These are phyloP conservation scores for Misopates orontium DNA, from an alignment of 257 asterid species.

Conservation along the genomic window DNA sequence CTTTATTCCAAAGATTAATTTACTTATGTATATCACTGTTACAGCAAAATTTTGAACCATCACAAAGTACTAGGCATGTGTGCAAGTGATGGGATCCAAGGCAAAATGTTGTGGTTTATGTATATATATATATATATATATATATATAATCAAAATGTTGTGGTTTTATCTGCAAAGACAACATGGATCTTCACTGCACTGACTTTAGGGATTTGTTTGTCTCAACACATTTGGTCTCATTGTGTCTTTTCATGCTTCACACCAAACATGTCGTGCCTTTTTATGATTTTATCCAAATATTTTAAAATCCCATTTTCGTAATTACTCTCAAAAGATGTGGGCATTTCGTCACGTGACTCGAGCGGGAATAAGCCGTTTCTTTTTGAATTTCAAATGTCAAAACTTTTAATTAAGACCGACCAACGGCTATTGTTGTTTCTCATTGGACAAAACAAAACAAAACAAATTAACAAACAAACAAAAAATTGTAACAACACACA, in stretches of 20 bases:
- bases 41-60: no score
- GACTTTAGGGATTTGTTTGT: slow-evolving; percentile 41
- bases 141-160: no score
- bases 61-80: no score
- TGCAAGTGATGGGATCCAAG: no score
- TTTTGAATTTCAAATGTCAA: background rate
- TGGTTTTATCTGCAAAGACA: slow-evolving; percentile 24
- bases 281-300: slow-evolving; percentile 29
- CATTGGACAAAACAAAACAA: no score
- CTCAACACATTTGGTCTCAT: slow-evolving; percentile 26
- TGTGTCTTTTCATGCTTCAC: slow-evolving; percentile 46
- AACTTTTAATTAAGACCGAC: slow-evolving; percentile 18
- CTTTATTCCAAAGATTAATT: no score
- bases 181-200: slow-evolving; percentile 35
- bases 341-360: slow-evolving; percentile 4
- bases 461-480: no score
- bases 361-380: slow-evolving; percentile 47
- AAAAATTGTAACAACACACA: background rate
- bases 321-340: no score
- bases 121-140: no score
- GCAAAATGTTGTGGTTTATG: no score
- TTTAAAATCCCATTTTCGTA: background rate
- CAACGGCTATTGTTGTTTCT: slow-evolving; percentile 47
- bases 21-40: no score
- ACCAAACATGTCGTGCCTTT: slow-evolving; percentile 52